Base-by-base conservation (phyloP, 23 red algal genomes). In the Agarophyton chilense region DNA sequence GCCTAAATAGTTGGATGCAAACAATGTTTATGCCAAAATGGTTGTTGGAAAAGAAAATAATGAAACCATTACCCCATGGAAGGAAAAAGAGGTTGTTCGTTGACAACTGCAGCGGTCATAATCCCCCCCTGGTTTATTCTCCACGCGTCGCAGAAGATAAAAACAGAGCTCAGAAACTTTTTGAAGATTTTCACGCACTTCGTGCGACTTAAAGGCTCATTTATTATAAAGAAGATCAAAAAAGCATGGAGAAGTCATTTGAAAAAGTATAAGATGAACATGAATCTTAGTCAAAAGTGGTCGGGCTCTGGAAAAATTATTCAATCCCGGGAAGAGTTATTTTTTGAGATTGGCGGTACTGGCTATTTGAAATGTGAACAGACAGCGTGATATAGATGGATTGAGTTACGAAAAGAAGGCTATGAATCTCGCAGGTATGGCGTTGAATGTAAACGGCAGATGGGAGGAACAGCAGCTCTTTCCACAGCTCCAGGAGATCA, bases 191-290 rank as follows among this genome's bases (percentile, higher is more conserved):
- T 25, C 0, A 87, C 82, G 1, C 8, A 87, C 38, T 54, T 87
- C 16, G 46, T 87, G 28, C 65, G 74, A 32, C 82, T 2, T 0
- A 44, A 19, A 16, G 64, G 74, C 40, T 87, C 45, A 26, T 87
- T 87, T 29, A 65, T 87, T 35, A 74, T 87, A 1, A 62, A 87
- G 43, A 73, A 58, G 28, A 72, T 71, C 2, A 87, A 72, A 72
- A 40, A 47, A 2, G 62, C 82, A 13, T 87, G 63, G 82, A 24
- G 10, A 10, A 40, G 7, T n/a, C 1, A 40, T 46, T 87, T 12
- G 63, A 62, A 87, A 6, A 26, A 14, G 14, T 38, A 55, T 33
- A 87, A 72, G 36, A 54, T 76, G 63, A 22, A 54, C 44, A 28
- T 52, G 22, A 74, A 66, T 52, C 26, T 1, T 1, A 49, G 35